A percentile compares a stretch with the other conserved stretches of the same genome.
Conservation (phyloP, 2,329 filamentous ascomycete genomes). For the Tolypocladium album region DNA sequence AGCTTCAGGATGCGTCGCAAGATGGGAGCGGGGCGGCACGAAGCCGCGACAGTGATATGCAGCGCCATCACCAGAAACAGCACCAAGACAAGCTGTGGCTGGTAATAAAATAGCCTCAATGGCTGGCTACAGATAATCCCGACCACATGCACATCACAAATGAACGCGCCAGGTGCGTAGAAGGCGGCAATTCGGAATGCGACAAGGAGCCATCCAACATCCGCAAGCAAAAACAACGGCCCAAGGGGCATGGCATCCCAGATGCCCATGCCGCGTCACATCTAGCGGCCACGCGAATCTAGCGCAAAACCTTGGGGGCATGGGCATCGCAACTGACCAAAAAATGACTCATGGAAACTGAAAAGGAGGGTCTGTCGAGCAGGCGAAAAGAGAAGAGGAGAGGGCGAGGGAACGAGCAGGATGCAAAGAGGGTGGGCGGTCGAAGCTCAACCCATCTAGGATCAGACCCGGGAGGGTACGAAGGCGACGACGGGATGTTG, state of each 20-base stretch:
- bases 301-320: slow-evolving; percentile 12
- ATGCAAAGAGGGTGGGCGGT: slow-evolving; percentile 9
- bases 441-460: slow-evolving; percentile 11
- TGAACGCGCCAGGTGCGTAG: slow-evolving; percentile 1
- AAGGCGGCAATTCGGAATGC: slow-evolving; percentile 18
- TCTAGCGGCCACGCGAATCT: not conserved
- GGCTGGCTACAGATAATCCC: slow-evolving; percentile 5
- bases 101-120: slow-evolving; percentile 6
- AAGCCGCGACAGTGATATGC: slow-evolving; percentile 16
- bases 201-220: slow-evolving; percentile 14
- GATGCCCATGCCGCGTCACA: not conserved
- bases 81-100: slow-evolving; percentile 5
- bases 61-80: slow-evolving; percentile 1
- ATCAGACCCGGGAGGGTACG: slow-evolving; percentile 20
- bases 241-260: not conserved
- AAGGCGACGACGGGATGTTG: slow-evolving; percentile 22
- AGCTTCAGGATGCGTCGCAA: slow-evolving; percentile 15
- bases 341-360: slow-evolving; percentile 21
- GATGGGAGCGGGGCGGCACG: slow-evolving; percentile 1
- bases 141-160: not conserved
- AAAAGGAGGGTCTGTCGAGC: slow-evolving; percentile 15
- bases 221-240: not conserved
- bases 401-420: slow-evolving; percentile 6
- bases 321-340: slow-evolving; percentile 5
- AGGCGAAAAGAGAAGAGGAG: slow-evolving; percentile 10